Conservation (phyloP, 1,284 basidiomycete species). For the Marasmius tenuissimus region DNA sequence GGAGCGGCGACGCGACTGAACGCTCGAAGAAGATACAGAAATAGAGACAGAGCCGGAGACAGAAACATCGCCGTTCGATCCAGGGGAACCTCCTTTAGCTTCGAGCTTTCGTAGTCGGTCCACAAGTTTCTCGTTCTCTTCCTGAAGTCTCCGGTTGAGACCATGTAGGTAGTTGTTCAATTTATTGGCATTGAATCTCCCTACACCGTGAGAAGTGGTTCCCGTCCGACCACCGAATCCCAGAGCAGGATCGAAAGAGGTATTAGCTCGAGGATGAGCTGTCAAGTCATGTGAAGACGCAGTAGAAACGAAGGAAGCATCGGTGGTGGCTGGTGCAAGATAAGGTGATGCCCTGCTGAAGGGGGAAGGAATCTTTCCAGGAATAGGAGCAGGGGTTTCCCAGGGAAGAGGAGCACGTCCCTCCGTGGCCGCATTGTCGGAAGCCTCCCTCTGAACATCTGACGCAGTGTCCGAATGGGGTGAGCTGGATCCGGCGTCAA, state of each 20-base stretch:
- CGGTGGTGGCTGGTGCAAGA: conserved; percentile 25
- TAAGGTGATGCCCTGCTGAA: conserved; percentile 14
- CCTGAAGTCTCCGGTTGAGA: conserved; percentile 74
- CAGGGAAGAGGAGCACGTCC: conserved; percentile 2
- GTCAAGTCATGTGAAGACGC: conserved; percentile 84
- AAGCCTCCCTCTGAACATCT: background rate
- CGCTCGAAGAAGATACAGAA: background rate
- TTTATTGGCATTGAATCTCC: conserved; percentile 79
- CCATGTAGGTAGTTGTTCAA: conserved; percentile 81
- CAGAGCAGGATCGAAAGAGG: conserved; percentile 79
- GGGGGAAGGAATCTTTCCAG: conserved; percentile 3
- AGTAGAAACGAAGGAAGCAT: conserved; percentile 71
- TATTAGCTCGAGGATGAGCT: conserved; percentile 76
- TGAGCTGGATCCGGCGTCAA: background rate
- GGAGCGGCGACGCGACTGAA: conserved; percentile 23
- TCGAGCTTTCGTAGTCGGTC: conserved; percentile 39
- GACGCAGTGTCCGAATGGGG: background rate
- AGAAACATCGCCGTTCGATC: conserved; percentile 24
- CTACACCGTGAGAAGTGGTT: conserved; percentile 52
- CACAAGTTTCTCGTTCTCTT: conserved; percentile 73
- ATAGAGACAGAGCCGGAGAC: conserved; percentile 10
- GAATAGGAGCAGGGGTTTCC: conserved; percentile 7
- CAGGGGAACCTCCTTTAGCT: conserved; percentile 46
- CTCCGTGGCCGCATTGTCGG: background rate
- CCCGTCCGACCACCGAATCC: conserved; percentile 51